Evolutionary conservation across 2,329 filamentous ascomycete genomes (phyloP), one percentile per base, ranked within the genome.

Genomic region (Colletotrichum siamense): DNA sequence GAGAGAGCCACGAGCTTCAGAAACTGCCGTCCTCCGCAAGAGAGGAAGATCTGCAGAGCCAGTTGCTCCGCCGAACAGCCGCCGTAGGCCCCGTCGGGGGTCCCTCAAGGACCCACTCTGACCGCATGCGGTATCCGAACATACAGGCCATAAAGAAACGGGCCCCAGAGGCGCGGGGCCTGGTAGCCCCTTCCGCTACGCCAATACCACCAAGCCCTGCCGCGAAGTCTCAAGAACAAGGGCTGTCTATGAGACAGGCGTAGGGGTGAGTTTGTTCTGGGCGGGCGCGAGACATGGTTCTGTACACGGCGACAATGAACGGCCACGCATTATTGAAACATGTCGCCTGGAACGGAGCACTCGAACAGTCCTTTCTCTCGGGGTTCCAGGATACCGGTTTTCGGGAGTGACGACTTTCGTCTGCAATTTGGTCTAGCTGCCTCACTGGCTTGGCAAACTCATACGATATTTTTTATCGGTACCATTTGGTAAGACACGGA

Each of bases 221-320:
- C 8, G 13, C 4, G 26, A 32, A 6, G 57, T 69, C 44, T 65
- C 28, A 55, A 28, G 24, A 30, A 74, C 61, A 69, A 76, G 59
- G 28, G 28, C 7, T 18, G 32, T 6, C 15, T 59, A 36, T 69
- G 59, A 76, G 70, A 76, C 74, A 66, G 74, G 64, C 70, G 65
- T 24, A 71, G 2, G 8, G 57, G 69, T 59, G 26, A 22, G 64
- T 52, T 62, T 26, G 26, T 32, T 30, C 49, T 76, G 64, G 64
- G 65, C 6, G 32, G 49, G 12, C 67, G 74, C 70, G 59, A 74
- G 69, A 76, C 69, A 75, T n/a, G 30, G n/a, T 12, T 24, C 55
- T 73, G 34, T 61, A 2, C n/a, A 55, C 49, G 36, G 26, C 36
- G 74, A 76, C 64, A 69, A 62, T 52, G 52, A 66, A 32, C 28